Evolutionary conservation across 257 asterid species (phyloP).

Genomic region (Echites panduratus): DNA sequence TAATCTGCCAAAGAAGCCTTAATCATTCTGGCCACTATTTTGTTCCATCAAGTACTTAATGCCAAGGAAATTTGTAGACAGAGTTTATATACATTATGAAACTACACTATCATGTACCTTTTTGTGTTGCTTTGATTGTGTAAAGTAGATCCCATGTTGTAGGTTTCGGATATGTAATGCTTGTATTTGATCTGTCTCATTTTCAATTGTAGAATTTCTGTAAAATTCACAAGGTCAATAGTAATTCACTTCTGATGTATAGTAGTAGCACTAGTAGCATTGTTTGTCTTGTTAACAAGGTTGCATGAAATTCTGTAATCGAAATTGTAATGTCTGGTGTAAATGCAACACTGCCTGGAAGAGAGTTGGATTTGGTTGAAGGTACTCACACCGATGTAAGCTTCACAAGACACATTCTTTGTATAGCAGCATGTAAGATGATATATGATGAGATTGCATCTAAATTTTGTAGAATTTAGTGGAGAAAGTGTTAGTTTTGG

Average conservation of each 20-base stretch:
- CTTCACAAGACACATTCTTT: conserved; percentile 5
- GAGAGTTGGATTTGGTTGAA: conserved; percentile 19
- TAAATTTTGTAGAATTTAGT: conserved; percentile 9
- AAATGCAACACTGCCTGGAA: conserved; percentile 11
- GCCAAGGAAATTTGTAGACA: conserved; percentile 23
- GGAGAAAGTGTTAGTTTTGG: not conserved
- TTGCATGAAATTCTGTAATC: not conserved
- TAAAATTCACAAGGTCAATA: conserved; percentile 17
- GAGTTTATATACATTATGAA: not conserved
- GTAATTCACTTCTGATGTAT: conserved; percentile 2
- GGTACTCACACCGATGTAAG: conserved; percentile 3
- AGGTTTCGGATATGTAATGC: conserved; percentile 19
- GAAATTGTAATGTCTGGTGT: conserved; percentile 20
- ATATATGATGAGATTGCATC: conserved; percentile 1
- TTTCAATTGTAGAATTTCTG: conserved; percentile 27
- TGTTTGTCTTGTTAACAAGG: conserved; percentile 5
- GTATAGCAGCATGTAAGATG: conserved; percentile 4
- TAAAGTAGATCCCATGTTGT: conserved; percentile 16
- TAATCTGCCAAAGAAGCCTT: conserved; percentile 51
- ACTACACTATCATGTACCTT: conserved; percentile 7
- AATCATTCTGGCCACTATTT: conserved; percentile 31
- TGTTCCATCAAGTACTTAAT: conserved; percentile 29
- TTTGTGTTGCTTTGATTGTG: not conserved
- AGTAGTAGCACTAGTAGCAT: conserved; percentile 2
- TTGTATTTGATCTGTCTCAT: conserved; percentile 1